Evolutionary conservation across 2,329 filamentous ascomycete species (phyloP), one percentile per base, ranked within the genome.

Genomic region (Fonsecaea nubica): DNA sequence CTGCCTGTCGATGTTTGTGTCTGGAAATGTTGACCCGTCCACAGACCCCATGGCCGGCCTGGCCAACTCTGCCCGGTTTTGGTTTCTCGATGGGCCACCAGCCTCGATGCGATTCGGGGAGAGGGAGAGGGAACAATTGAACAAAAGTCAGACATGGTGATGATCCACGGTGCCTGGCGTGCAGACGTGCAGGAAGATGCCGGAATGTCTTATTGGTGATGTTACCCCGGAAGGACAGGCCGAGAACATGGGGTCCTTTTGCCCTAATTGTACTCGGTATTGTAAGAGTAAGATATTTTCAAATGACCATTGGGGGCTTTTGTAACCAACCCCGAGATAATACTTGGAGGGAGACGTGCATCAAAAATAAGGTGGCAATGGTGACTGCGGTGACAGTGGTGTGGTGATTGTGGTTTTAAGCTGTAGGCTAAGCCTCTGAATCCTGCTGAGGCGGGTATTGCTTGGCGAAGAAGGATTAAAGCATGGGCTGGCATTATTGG

Each of bases 141-240:
- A 8, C 45, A 50, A 18, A 21, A 50, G 45, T 45, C 42, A 45
- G n/a, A 50, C 45, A 50, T 50, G 25, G 25, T 50, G 25, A 25
- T 25, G 25, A 25, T 21, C 45, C 25, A 18, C 13, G 10, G 21
- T 50, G 45, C 45, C 45, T 50, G 45, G 45, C 21, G 45, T 3
- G 7, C 45, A 25, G 25, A 25, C 25, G 2, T 25, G 25, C 25
- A 25, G 6, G 10, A 12, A 42, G 40, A n/a, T 42, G 13, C 40
- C 40, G 40, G 18, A 36, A 25, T 50, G 45, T 50, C 45, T 50
- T 50, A 50, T 25, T 25, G 25, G 45, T 50, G 45, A 50, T 21
- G 45, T 21, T 50, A 50, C 45, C 18, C 10, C 38, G 38, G 38
- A 40, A 40, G 12, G 15, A 13, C 40, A n/a, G 13, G 40, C 40